phyloP scores from a whole-genome alignment of 2,329 filamentous ascomycete genomes.

The Incumbomyces lentus region DNA sequence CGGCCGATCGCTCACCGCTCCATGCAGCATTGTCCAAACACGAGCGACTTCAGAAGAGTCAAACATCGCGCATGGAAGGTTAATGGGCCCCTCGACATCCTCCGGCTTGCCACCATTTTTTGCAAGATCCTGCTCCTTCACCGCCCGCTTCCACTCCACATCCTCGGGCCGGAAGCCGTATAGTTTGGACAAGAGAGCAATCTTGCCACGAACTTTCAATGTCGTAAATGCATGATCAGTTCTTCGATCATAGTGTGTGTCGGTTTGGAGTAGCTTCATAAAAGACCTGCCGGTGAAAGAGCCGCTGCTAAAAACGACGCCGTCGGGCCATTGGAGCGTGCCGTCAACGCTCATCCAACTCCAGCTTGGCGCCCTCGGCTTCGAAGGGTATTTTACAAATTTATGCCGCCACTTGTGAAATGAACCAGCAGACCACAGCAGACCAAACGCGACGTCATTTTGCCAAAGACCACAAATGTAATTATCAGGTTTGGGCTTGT shows the following conservation, averaged over 20 bases:
- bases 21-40: slow-evolving; percentile 5
- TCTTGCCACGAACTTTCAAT: slow-evolving; percentile 3
- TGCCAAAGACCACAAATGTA: slow-evolving; percentile 8
- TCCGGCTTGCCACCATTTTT: background rate
- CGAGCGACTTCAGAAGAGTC: slow-evolving; percentile 6
- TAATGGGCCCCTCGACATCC: slow-evolving; percentile 1
- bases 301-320: slow-evolving; percentile 6
- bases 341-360: slow-evolving; percentile 21
- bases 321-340: slow-evolving; percentile 11
- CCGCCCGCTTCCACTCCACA: slow-evolving; percentile 2
- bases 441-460: slow-evolving; percentile 5
- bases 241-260: slow-evolving; percentile 4
- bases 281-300: slow-evolving; percentile 6
- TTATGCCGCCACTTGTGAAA: slow-evolving; percentile 8
- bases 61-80: slow-evolving; percentile 6
- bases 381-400: slow-evolving; percentile 12
- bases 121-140: background rate
- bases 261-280: slow-evolving; percentile 5
- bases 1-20: background rate
- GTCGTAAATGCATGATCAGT: slow-evolving; percentile 4
- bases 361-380: slow-evolving; percentile 20
- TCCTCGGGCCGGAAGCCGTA: slow-evolving; percentile 7
- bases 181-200: slow-evolving; percentile 2
- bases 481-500: slow-evolving; percentile 1
- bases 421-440: slow-evolving; percentile 5